Evolutionary conservation across 163 green algal species (phyloP), one percentile per base, ranked within the genome.

Genomic region (Chlorella variabilis): DNA sequence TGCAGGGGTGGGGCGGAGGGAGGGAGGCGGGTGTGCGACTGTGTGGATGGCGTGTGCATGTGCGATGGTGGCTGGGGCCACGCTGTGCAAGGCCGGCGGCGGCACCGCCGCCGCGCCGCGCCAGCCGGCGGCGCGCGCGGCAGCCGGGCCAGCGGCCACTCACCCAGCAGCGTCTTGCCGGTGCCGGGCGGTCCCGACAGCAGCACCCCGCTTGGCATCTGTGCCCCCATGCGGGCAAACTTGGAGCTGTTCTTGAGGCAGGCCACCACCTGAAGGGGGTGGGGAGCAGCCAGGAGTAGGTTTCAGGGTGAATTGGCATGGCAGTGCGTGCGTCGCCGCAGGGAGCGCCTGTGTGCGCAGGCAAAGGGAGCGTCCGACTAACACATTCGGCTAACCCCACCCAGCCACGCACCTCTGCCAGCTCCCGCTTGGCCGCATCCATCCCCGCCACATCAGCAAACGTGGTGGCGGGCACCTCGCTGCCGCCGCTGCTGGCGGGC

Each of bases 101-200:
- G 9, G 58, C 21, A 8, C 58, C 58, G 9, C 27, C 58, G n/a
- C n/a, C n/a, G n/a, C n/a, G n/a, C n/a, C n/a, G n/a, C n/a, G n/a
- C n/a, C n/a, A n/a, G n/a, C n/a, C n/a, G n/a, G n/a, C n/a, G n/a
- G n/a, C n/a, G n/a, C n/a, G n/a, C n/a, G n/a, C n/a, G n/a, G n/a
- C n/a, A n/a, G n/a, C n/a, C n/a, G n/a, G n/a, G n/a, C n/a, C n/a
- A n/a, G n/a, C n/a, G 29, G 21, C 7, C 15, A 62, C 73, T 70
- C 39, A 80, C 89, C 96, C 87, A 99, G 94, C 75, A 99, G 91
- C 38, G 96, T 98, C 86, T 98, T 99, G 39, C 96, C 96, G 59
- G 93, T 98, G n/a, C 96, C 91, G 20, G 92, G 92, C 11, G 90
- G 92, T 13, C 93, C 93, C 36, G 81, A 90, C 65, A 96, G 87